Evolutionary conservation across 805 yeast species (phyloP).

Genomic region (Metschnikowia borealis): DNA sequence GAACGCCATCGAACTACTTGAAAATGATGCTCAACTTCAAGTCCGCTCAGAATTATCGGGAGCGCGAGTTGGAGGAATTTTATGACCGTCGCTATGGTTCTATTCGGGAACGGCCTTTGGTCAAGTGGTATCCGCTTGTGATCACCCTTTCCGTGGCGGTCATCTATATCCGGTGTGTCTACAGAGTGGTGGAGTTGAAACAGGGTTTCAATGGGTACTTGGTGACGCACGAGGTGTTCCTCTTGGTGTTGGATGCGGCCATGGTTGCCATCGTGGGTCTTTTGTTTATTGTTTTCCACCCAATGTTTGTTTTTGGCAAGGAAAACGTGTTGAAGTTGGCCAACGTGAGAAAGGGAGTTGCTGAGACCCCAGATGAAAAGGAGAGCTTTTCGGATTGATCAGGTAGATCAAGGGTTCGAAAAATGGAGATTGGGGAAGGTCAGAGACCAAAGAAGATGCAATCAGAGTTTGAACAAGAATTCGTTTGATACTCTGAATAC

Average conservation of each 20-base stretch:
- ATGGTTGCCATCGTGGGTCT: slow-evolving; percentile 36
- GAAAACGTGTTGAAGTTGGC: slow-evolving; percentile 15
- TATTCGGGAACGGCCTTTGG: slow-evolving; percentile 24
- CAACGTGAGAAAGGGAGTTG: slow-evolving; percentile 5
- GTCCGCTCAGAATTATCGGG: slow-evolving; percentile 22
- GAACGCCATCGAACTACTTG: slow-evolving; percentile 21
- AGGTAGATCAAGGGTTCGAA: too few relatives aligned
- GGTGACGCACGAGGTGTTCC: slow-evolving; percentile 32
- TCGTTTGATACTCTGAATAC: too few relatives aligned
- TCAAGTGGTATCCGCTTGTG: slow-evolving; percentile 32
- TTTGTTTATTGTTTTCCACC: slow-evolving; percentile 37
- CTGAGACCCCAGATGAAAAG: not conserved
- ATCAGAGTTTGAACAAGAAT: too few relatives aligned
- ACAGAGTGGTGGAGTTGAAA: slow-evolving; percentile 40
- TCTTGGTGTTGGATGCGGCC: slow-evolving; percentile 37
- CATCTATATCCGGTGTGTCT: slow-evolving; percentile 35
- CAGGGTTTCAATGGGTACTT: slow-evolving; percentile 37
- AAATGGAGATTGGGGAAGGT: too few relatives aligned
- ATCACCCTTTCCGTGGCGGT: slow-evolving; percentile 31
- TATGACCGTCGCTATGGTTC: slow-evolving; percentile 26
- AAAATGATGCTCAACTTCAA: slow-evolving; percentile 26
- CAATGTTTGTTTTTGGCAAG: slow-evolving; percentile 33
- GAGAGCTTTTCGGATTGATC: slow-evolving; percentile 1
- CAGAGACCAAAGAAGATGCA: too few relatives aligned
- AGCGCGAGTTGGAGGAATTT: slow-evolving; percentile 23